phyloP scores from a whole-genome alignment of 257 asterid genomes.

The Rauvolfia tetraphylla region DNA sequence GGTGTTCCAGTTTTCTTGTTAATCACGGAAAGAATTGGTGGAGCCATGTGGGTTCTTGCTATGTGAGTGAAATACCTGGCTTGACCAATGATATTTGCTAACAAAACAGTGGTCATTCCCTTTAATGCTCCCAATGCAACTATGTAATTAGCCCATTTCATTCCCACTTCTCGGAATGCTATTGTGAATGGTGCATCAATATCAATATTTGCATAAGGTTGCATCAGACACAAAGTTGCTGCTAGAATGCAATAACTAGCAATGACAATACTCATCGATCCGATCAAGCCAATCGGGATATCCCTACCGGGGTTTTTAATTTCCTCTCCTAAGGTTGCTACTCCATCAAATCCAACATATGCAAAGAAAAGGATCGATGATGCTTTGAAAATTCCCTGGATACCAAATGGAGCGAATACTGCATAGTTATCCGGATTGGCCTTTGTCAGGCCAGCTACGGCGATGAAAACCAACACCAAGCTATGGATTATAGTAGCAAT shows the following conservation, averaged over 20 bases:
- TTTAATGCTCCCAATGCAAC: constrained; percentile 30
- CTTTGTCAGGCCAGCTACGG: constrained; percentile 23
- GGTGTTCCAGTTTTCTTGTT: constrained; percentile 58
- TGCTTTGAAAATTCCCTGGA: constrained; percentile 19
- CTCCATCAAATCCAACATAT: constrained; percentile 26
- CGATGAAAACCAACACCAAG: constrained; percentile 11
- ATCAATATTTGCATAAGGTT: constrained; percentile 18
- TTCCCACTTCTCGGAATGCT: constrained; percentile 24
- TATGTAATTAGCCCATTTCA: constrained; percentile 25
- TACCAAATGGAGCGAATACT: constrained; percentile 21
- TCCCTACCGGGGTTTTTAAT: constrained; percentile 24
- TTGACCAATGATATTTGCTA: constrained; percentile 27
- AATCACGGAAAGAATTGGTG: constrained; percentile 60
- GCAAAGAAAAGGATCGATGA: constrained; percentile 25
- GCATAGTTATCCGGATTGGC: constrained; percentile 16
- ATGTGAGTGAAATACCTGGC: constrained; percentile 67
- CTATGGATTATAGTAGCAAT: constrained; percentile 19
- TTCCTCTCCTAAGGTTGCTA: constrained; percentile 27
- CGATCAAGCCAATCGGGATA: constrained; percentile 23
- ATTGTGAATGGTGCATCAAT: constrained; percentile 24
- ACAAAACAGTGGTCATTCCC: constrained; percentile 30
- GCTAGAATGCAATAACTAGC: constrained; percentile 20
- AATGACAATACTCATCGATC: constrained; percentile 23
- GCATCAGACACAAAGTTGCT: constrained; percentile 23
- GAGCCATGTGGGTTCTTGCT: constrained; percentile 65